A percentile compares a stretch with the other conserved stretches of the same genome.
Conservation (phyloP, 2,329 filamentous ascomycete species). For the Diaporthe vexans region DNA sequence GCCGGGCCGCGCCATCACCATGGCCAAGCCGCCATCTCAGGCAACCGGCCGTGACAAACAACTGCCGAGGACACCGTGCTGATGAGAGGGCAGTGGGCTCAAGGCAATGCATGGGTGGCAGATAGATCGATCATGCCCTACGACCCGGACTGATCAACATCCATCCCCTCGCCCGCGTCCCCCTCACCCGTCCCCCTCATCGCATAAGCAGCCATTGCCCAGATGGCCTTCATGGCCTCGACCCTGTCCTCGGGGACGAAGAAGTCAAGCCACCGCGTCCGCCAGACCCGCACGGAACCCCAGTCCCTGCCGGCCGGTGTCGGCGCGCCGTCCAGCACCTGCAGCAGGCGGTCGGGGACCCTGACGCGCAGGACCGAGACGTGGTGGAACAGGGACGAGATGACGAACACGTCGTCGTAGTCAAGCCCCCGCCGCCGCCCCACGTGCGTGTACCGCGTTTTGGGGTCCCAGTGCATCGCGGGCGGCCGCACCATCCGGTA, state of each 20-base stretch:
- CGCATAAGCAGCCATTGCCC: slow-evolving; percentile 72
- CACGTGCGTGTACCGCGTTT: slow-evolving; percentile 70
- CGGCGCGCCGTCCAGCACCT: slow-evolving; percentile 63
- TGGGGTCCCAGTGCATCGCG: slow-evolving; percentile 71
- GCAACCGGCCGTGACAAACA: not conserved
- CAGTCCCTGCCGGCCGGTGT: slow-evolving; percentile 57
- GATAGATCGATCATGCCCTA: not conserved
- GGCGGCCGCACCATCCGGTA: slow-evolving; percentile 74
- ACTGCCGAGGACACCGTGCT: not conserved
- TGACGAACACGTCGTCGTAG: slow-evolving; percentile 73
- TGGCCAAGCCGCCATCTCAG: not conserved
- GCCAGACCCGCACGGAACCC: slow-evolving; percentile 67
- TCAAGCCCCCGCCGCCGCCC: slow-evolving; percentile 62
- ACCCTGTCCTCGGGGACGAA: slow-evolving; percentile 68
- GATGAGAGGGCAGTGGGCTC: slow-evolving; percentile 7
- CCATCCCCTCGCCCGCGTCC: slow-evolving; percentile 46
- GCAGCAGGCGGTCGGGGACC: slow-evolving; percentile 67
- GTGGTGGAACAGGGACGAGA: slow-evolving; percentile 74
- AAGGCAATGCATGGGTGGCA: not conserved
- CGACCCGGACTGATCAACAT: slow-evolving; percentile 43
- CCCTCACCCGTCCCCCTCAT: slow-evolving; percentile 63
- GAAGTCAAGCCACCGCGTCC: slow-evolving; percentile 73
- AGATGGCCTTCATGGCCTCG: slow-evolving; percentile 69
- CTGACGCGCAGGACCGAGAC: slow-evolving; percentile 70
- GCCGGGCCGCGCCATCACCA: not conserved